Conservation (phyloP, 2,329 filamentous ascomycete species). For the Penicillium nordicum region DNA sequence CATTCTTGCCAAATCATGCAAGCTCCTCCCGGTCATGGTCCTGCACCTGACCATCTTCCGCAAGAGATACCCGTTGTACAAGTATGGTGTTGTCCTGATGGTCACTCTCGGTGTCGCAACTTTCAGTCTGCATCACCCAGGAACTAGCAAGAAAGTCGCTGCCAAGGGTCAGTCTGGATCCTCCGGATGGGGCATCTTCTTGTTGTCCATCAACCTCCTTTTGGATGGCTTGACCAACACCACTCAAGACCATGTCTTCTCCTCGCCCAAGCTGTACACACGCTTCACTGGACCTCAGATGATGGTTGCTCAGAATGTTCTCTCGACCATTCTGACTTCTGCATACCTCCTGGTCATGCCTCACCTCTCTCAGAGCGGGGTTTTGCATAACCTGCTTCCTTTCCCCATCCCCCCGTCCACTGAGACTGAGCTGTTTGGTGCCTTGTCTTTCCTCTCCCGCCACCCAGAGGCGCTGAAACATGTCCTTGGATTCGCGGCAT, state of each 20-base stretch:
- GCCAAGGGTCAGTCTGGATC: conserved; percentile 56
- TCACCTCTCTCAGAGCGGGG: conserved; percentile 66
- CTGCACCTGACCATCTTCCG: conserved; percentile 90
- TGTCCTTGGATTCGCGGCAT: conserved; percentile 83
- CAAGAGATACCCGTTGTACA: conserved; percentile 86
- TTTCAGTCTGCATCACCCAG: conserved; percentile 82
- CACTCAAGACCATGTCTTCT: conserved; percentile 93
- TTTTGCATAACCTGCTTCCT: conserved; percentile 65
- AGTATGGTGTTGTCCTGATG: conserved; percentile 87
- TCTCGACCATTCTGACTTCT: conserved; percentile 74
- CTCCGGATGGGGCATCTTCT: conserved; percentile 68
- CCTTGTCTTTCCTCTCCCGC: conserved; percentile 72
- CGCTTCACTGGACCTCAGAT: conserved; percentile 91
- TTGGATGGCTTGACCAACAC: conserved; percentile 96
- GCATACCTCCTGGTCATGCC: conserved; percentile 75
- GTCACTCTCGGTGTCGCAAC: conserved; percentile 91
- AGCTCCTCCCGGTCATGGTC: conserved; percentile 97
- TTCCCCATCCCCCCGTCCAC: conserved; percentile 54
- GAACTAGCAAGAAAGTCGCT: conserved; percentile 55
- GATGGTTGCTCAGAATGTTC: conserved; percentile 97
- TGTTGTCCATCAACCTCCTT: conserved; percentile 84
- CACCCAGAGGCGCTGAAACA: conserved; percentile 83
- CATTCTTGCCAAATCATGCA: conserved; percentile 95
- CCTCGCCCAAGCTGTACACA: conserved; percentile 59
- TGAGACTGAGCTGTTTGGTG: conserved; percentile 74